These are phyloP conservation scores for Irpex sp. DNA, from an alignment of 1,284 basidiomycete genomes.

Conservation along the genomic window DNA sequence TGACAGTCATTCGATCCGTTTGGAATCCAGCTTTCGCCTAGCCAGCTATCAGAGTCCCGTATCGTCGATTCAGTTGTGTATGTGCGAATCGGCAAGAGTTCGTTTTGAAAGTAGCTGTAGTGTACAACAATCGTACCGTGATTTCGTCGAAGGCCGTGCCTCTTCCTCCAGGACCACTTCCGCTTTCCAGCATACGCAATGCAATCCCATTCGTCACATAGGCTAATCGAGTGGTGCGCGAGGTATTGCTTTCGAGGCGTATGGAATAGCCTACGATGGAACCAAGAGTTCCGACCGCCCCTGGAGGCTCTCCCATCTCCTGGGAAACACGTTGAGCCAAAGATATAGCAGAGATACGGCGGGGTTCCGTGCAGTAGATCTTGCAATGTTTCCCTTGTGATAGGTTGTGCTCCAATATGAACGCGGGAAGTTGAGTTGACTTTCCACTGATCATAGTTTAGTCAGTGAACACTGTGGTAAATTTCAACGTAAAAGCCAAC, in stretches of 20 bases:
- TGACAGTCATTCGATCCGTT: background rate
- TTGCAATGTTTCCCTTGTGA: conserved; percentile 82
- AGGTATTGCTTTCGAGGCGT: conserved; percentile 86
- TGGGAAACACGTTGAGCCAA: conserved; percentile 93
- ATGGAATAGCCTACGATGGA: conserved; percentile 96
- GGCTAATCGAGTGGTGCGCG: conserved; percentile 75
- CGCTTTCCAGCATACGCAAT: conserved; percentile 91
- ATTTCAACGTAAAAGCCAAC: conserved; percentile 11
- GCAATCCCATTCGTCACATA: conserved; percentile 97
- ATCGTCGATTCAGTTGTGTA: background rate
- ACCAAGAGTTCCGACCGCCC: conserved; percentile 73
- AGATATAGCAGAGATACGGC: conserved; percentile 96
- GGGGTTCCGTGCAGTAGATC: conserved; percentile 95
- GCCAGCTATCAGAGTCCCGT: too few species aligned
- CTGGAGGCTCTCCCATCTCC: conserved; percentile 86
- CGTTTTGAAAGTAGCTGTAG: too few species aligned
- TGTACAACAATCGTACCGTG: conserved; percentile 53
- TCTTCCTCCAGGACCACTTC: conserved; percentile 59
- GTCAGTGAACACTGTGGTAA: conserved; percentile 3
- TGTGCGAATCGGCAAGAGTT: background rate
- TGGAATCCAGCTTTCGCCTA: too few species aligned
- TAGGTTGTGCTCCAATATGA: conserved; percentile 91
- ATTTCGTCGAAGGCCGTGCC: conserved; percentile 90
- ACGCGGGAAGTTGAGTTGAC: conserved; percentile 95
- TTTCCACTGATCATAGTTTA: conserved; percentile 67